Evolutionary conservation across 2,329 filamentous ascomycete genomes (phyloP).

Genomic region (Trichoderma hamatum): DNA sequence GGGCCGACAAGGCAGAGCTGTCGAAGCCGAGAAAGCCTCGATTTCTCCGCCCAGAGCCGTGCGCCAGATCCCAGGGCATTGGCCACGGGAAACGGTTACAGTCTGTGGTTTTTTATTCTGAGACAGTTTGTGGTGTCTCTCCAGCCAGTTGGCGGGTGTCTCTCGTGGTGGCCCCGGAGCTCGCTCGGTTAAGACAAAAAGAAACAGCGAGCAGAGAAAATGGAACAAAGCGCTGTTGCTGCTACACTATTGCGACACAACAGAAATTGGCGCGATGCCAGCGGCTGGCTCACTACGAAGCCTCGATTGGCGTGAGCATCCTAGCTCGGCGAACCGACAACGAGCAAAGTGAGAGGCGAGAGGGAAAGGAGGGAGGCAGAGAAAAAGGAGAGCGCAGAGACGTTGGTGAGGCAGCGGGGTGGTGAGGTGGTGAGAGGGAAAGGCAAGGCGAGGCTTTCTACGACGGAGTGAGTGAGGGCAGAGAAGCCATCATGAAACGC

Average conservation of each 20-base stretch:
- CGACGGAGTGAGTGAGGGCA: background rate
- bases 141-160: no score
- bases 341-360: background rate
- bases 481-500: slow-evolving; percentile 22
- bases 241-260: background rate
- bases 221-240: background rate
- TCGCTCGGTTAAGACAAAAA: background rate
- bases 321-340: background rate
- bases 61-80: slow-evolving; percentile 39
- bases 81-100: slow-evolving; percentile 27
- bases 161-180: background rate
- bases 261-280: background rate
- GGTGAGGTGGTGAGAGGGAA: background rate
- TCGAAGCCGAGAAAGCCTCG: slow-evolving; percentile 55
- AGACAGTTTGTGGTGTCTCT: slow-evolving; percentile 4
- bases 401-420: background rate
- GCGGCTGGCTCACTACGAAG: slow-evolving; percentile 19
- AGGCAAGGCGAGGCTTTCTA: slow-evolving; percentile 12
- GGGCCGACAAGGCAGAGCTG: slow-evolving; percentile 53
- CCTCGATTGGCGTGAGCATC: slow-evolving; percentile 8
- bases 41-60: slow-evolving; percentile 43
- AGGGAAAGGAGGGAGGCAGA: no score
- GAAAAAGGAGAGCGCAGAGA: background rate
- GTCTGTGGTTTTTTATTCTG: background rate
- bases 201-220: background rate